A percentile compares a stretch with the other conserved stretches of the same genome.
These are phyloP conservation scores for Gautieria morchelliformis DNA, from an alignment of 768 basidiomycete genomes.

Conservation along the genomic window DNA sequence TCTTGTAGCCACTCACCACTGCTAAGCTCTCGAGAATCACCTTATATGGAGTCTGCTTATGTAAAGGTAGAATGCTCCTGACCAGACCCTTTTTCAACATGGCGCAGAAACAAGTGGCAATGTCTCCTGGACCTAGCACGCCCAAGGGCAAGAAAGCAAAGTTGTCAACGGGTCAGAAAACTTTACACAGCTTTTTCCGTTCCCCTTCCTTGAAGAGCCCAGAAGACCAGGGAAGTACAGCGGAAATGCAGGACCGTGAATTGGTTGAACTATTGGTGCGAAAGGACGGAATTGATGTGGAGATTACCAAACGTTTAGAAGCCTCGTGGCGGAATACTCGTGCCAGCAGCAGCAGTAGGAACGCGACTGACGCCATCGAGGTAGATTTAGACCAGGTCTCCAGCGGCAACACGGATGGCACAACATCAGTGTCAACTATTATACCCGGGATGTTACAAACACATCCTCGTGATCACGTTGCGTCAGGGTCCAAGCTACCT, in stretches of 20 bases:
- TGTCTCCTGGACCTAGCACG: neutral
- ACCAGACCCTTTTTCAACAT: neutral
- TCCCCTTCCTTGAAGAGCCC: conserved; percentile 18
- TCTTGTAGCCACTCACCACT: no score
- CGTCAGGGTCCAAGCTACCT: no score
- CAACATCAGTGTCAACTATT: no score
- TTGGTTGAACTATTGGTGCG: conserved; percentile 3
- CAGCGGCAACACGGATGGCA: no score
- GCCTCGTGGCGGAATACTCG: neutral
- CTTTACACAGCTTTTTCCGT: conserved; percentile 5
- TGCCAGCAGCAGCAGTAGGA: neutral
- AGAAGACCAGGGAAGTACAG: no score
- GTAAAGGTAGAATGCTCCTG: neutral
- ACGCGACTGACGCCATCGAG: neutral
- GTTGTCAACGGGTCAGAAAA: no score
- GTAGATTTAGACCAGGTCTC: no score
- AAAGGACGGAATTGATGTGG: conserved; percentile 7
- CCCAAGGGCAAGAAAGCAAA: no score
- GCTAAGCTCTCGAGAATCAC: neutral
- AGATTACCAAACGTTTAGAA: no score
- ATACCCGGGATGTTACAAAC: no score
- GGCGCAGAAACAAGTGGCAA: neutral
- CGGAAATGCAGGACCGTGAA: no score
- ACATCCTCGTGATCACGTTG: no score
- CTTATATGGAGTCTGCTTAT: neutral